phyloP scores from a whole-genome alignment of 306 rosid genomes.

The Elaeagnus macrophylla region DNA sequence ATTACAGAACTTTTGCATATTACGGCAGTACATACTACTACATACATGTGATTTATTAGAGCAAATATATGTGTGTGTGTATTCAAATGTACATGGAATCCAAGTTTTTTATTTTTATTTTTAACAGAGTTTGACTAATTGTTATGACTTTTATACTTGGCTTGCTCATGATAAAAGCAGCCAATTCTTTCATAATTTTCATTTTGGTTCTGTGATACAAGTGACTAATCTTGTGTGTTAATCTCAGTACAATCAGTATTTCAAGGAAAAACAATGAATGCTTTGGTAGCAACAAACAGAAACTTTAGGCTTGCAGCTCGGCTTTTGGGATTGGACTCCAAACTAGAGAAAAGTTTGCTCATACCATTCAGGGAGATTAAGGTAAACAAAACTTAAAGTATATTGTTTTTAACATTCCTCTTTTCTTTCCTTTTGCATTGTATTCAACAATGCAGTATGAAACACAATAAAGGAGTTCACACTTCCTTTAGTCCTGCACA shows the following conservation, averaged over 20 bases:
- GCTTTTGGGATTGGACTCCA: slow-evolving; percentile 83
- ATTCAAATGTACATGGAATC: too few species aligned
- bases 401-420: slow-evolving; percentile 1
- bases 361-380: slow-evolving; percentile 96
- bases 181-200: too few species aligned
- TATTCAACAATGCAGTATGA: background rate
- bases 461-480: background rate
- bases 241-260: background rate
- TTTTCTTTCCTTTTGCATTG: slow-evolving; percentile 3
- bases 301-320: slow-evolving; percentile 83
- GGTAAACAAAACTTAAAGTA: slow-evolving; percentile 23
- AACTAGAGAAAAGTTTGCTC: slow-evolving; percentile 82
- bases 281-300: slow-evolving; percentile 89
- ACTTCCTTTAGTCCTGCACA: background rate
- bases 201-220: background rate
- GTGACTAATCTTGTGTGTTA: slow-evolving; percentile 2
- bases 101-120: too few species aligned
- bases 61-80: too few species aligned
- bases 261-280: slow-evolving; percentile 50
- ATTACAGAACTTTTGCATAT: too few species aligned
- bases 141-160: too few species aligned
- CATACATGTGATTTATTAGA: too few species aligned
- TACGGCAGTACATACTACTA: too few species aligned
- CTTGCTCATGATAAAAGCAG: too few species aligned
- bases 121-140: too few species aligned